A percentile compares a stretch with the other conserved stretches of the same genome.
Conservation (phyloP, 192 early-diverging fungal genomes). For the Coemansia sp. region DNA sequence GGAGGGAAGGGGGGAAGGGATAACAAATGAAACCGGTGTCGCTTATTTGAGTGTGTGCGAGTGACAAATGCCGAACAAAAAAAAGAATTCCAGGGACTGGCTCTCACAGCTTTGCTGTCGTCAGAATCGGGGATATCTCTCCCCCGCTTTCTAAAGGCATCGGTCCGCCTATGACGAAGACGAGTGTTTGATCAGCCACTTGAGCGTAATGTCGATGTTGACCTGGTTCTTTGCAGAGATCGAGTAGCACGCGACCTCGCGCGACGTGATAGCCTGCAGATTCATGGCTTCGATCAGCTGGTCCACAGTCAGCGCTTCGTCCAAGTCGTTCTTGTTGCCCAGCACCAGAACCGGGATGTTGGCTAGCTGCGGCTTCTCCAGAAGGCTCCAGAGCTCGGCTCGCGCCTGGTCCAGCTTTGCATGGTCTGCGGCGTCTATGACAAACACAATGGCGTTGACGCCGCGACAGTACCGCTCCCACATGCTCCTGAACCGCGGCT, state of each 20-base stretch:
- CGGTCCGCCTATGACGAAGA: constrained; percentile 26
- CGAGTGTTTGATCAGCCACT: constrained; percentile 90
- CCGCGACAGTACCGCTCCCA: constrained; percentile 88
- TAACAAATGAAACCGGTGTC: too few species aligned
- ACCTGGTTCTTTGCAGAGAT: constrained; percentile 97
- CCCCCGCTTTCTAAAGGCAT: too few species aligned
- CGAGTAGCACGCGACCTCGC: constrained; percentile 98
- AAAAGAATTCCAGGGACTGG: not conserved
- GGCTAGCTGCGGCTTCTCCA: constrained; percentile 91
- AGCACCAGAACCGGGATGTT: constrained; percentile 96
- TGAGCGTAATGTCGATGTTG: constrained; percentile 95
- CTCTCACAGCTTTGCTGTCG: too few species aligned
- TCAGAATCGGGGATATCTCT: too few species aligned
- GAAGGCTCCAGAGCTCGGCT: constrained; percentile 84
- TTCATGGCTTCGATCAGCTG: constrained; percentile 89
- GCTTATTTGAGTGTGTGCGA: not conserved
- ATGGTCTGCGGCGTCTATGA: constrained; percentile 94
- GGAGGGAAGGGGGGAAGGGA: too few species aligned
- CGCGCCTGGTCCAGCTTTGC: constrained; percentile 88
- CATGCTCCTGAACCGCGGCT: constrained; percentile 96
- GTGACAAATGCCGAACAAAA: not conserved
- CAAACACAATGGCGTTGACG: constrained; percentile 99
- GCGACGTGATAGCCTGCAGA: constrained; percentile 81
- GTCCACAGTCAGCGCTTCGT: constrained; percentile 81
- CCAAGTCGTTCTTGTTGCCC: constrained; percentile 98